These are phyloP conservation scores for Fomitiporia mediterranea DNA, from an alignment of 1,284 basidiomycete species.

Conservation along the genomic window DNA sequence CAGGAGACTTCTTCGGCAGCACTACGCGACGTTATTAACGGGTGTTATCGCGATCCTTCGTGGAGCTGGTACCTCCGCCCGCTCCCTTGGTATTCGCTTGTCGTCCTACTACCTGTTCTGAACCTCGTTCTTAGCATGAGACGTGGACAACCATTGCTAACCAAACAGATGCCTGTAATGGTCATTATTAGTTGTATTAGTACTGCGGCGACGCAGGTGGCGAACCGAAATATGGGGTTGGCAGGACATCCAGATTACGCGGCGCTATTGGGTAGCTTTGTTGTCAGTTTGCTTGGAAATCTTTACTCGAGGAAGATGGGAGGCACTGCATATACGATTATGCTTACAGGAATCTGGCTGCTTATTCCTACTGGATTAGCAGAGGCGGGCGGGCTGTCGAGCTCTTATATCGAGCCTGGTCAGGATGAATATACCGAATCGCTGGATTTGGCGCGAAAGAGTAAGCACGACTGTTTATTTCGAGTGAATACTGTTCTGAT, in stretches of 20 bases:
- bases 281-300: slow-evolving; percentile 78
- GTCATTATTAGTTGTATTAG: slow-evolving; percentile 79
- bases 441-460: slow-evolving; percentile 17
- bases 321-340: slow-evolving; percentile 87
- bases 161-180: slow-evolving; percentile 76
- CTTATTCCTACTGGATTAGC: slow-evolving; percentile 50
- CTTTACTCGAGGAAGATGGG: slow-evolving; percentile 80
- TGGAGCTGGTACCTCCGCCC: slow-evolving; percentile 77
- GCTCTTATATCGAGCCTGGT: slow-evolving; percentile 15
- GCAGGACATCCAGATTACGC: slow-evolving; percentile 69
- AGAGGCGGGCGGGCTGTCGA: slow-evolving; percentile 18
- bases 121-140: slow-evolving; percentile 68
- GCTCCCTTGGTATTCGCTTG: slow-evolving; percentile 72
- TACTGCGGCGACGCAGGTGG: slow-evolving; percentile 73
- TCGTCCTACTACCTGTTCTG: slow-evolving; percentile 81
- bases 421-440: slow-evolving; percentile 19
- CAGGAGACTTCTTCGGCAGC: slow-evolving; percentile 22
- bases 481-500: background rate
- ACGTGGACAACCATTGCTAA: slow-evolving; percentile 72
- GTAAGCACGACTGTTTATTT: slow-evolving; percentile 2
- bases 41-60: slow-evolving; percentile 62
- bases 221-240: slow-evolving; percentile 38
- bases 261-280: slow-evolving; percentile 83
- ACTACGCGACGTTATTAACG: slow-evolving; percentile 27
- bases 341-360: slow-evolving; percentile 85